A percentile compares a stretch with the other conserved stretches of the same genome.
Evolutionary conservation across 768 basidiomycete genomes (phyloP).

Genomic region (Lentinula guzmanii): DNA sequence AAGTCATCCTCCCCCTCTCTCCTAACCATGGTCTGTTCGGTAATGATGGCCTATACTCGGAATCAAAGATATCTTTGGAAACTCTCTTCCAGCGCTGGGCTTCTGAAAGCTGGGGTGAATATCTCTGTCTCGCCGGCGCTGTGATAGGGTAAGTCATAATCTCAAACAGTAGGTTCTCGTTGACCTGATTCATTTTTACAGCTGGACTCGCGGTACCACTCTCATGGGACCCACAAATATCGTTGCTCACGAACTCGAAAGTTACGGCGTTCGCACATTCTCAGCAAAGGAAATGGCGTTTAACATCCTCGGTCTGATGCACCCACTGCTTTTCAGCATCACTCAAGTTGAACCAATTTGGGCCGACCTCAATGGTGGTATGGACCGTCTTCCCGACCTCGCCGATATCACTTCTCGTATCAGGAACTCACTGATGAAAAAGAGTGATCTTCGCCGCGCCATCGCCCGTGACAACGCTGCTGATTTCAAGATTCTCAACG

Average conservation of each 20-base stretch:
- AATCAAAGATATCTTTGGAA: slow-evolving; percentile 97
- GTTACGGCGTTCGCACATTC: slow-evolving; percentile 93
- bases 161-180: not conserved
- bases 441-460: slow-evolving; percentile 89
- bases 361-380: slow-evolving; percentile 97
- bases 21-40: slow-evolving; percentile 98
- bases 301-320: slow-evolving; percentile 99
- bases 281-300: slow-evolving; percentile 99
- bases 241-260: slow-evolving; percentile 90
- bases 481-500: slow-evolving; percentile 91
- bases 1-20: slow-evolving; percentile 95
- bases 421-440: slow-evolving; percentile 72
- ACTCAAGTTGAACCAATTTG: slow-evolving; percentile 99
- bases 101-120: slow-evolving; percentile 99
- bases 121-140: slow-evolving; percentile 94
- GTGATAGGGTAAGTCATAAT: slow-evolving; percentile 78
- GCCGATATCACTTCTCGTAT: slow-evolving; percentile 89
- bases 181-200: slow-evolving; percentile 21
- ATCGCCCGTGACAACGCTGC: slow-evolving; percentile 91
- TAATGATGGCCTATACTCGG: slow-evolving; percentile 95
- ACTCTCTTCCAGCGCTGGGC: slow-evolving; percentile 98
- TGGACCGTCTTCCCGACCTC: slow-evolving; percentile 94
- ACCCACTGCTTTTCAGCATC: slow-evolving; percentile 97
- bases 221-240: slow-evolving; percentile 95
- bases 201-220: slow-evolving; percentile 98